Base-by-base conservation (phyloP, 768 basidiomycete genomes). In the Serpula lacrymans region DNA sequence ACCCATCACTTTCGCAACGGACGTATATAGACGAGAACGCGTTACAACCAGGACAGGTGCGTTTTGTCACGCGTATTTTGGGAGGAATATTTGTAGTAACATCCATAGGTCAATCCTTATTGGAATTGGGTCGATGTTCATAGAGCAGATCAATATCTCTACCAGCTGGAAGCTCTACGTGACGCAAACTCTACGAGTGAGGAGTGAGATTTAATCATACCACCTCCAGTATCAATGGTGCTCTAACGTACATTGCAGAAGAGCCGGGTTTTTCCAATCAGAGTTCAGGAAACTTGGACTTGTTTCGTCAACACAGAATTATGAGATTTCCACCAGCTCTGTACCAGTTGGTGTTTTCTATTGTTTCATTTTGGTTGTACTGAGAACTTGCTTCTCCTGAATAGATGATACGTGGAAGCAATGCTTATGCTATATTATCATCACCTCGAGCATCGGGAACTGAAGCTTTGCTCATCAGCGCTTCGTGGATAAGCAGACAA, bases 21-120 rank as follows among this genome's bases (percentile, higher is more conserved):
- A 88, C 82, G 7, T 95, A 91, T 57, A 85, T 95, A 36, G 92
- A 95, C 59, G 96, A 99, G 67, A 96, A 98, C 59, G 95, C 96
- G 1, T 64, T 99, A 14, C 90, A 94, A 54, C 94, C 96, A 8
- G 84, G 78, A 5, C 92, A 95, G 70, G 94, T 94, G 51, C 35
- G 59, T 55, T 52, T 39, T 46, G 8, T 28, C 24, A 6, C 43
- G 33, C 31, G 16, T 31, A 18, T 18, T 1, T 9, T 21, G n/a
- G 0, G 3, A n/a, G 20, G 8, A 6, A n/a, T 21, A 2, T 20
- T 3, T 14, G 26, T 37, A 47, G n/a, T 60, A 13, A 34, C 25
- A 32, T 12, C 18, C 23, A 40, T 22, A 97, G 92, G 94, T 96
- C 16, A 88, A 82, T 41, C 91, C 88, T 9, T 81, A 92, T 57